These are phyloP conservation scores for Onygenales sp. DNA, from an alignment of 2,329 filamentous ascomycete species.

Conservation along the genomic window DNA sequence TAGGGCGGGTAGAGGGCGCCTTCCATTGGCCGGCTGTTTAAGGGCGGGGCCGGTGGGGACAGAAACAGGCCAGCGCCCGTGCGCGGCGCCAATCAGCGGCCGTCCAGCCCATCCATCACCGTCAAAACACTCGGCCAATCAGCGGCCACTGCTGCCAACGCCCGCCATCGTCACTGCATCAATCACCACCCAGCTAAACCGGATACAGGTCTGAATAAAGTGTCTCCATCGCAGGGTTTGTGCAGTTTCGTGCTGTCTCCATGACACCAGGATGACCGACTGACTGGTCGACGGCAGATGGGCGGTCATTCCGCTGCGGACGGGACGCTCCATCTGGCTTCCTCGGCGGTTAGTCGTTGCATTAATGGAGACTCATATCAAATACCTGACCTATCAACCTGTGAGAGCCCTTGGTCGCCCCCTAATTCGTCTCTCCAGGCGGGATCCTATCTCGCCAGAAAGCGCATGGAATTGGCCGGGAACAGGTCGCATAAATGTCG, in stretches of 20 bases:
- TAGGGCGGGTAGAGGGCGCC: conserved; percentile 3
- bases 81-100: neutral
- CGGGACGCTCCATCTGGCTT: neutral
- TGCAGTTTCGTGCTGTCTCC: neutral
- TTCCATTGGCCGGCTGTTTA: conserved; percentile 4
- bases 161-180: neutral
- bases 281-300: no score
- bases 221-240: neutral
- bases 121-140: neutral
- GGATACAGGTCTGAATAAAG: neutral
- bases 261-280: no score
- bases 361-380: neutral
- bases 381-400: neutral
- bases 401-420: neutral
- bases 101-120: neutral
- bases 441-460: no score
- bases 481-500: no score
- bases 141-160: neutral
- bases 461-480: no score
- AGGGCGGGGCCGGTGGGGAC: neutral
- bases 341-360: neutral
- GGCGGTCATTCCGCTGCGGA: no score
- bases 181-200: neutral
- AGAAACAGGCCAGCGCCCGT: neutral
- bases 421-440: neutral